Base-by-base conservation (phyloP, 805 yeast species). In the Barnettozyma wickerhamii region DNA sequence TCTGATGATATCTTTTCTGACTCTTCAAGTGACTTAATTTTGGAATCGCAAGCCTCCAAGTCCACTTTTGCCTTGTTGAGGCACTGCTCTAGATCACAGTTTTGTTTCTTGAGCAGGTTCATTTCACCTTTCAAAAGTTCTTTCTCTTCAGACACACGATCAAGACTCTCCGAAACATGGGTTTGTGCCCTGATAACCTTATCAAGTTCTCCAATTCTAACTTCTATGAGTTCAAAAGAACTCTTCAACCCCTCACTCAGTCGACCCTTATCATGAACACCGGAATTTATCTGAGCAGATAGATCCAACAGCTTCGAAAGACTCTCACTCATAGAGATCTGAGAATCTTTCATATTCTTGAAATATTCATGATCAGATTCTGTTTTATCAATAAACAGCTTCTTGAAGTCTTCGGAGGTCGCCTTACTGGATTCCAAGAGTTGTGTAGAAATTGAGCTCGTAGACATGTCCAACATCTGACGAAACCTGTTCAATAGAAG, bases 381-480 rank as follows among this genome's bases (percentile, higher is more conserved):
- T 21, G 19, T 19, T 5, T 19, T 23, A n/a, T 35, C 30, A 26
- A 17, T 30, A 13, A 40, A 5, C 13, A 19, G 12, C 13, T 33
- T 28, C 13, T 18, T 4, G 18, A 39, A 17, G 4, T 3, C 7
- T 13, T 34, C 34, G 0, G 21, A 15, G 1, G 29, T 10, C 5
- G 18, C 17, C 12, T 31, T 20, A 10, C 7, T 41, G 5, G 31
- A 19, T 10, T 33, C 21, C n/a, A 13, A 7, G 2, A 50, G 4
- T 9, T 42, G 38, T 10, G 36, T 35, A 3, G 35, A 21, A 1
- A 47, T 20, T 7, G 55, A 60, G 10, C 48, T 58, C 33, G 41
- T 53, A 33, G 57, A 56, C 4, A 60, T 55, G 30, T 55, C 58
- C 42, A 55, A 51, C 4, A 52, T 47, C 2, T 61, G 59, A 7